These are phyloP conservation scores for Laguncularia racemosa DNA, from an alignment of 345 rosid species.

Conservation along the genomic window DNA sequence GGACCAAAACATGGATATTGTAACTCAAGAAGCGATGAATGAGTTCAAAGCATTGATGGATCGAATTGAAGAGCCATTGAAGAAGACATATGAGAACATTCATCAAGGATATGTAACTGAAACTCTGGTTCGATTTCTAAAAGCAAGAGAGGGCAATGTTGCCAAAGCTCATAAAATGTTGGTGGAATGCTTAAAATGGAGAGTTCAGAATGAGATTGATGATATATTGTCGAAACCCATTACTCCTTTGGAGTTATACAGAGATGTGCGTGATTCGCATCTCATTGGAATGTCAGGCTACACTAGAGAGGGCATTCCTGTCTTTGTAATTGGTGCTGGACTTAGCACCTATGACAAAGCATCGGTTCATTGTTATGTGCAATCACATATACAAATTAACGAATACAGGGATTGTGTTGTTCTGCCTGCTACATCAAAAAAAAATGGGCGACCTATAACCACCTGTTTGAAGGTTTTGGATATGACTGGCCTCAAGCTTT, in stretches of 20 bases:
- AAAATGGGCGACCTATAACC: constrained; percentile 68
- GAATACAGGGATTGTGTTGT: constrained; percentile 83
- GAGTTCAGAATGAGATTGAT: constrained; percentile 79
- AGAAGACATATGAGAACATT: constrained; percentile 48
- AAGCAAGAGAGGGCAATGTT: constrained; percentile 73
- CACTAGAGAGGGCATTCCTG: constrained; percentile 94
- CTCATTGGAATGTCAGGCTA: constrained; percentile 93
- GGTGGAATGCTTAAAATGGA: constrained; percentile 81
- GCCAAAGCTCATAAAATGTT: constrained; percentile 72
- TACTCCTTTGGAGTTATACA: constrained; percentile 62
- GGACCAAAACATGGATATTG: constrained; percentile 27
- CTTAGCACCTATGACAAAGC: constrained; percentile 89
- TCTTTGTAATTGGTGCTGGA: constrained; percentile 75
- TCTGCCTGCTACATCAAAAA: constrained; percentile 81
- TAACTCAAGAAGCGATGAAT: constrained; percentile 39
- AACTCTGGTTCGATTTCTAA: constrained; percentile 55
- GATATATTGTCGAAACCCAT: constrained; percentile 72
- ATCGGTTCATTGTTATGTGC: constrained; percentile 85
- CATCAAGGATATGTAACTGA: constrained; percentile 62
- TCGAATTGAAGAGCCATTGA: constrained; percentile 45
- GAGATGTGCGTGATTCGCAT: constrained; percentile 76
- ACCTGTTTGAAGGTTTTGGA: constrained; percentile 85
- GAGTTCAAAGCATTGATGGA: constrained; percentile 32
- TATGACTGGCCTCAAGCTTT: constrained; percentile 88
- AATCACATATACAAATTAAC: constrained; percentile 93